These are phyloP conservation scores for Xylaria sp. DNA, from an alignment of 2,329 filamentous ascomycete genomes.

Conservation along the genomic window DNA sequence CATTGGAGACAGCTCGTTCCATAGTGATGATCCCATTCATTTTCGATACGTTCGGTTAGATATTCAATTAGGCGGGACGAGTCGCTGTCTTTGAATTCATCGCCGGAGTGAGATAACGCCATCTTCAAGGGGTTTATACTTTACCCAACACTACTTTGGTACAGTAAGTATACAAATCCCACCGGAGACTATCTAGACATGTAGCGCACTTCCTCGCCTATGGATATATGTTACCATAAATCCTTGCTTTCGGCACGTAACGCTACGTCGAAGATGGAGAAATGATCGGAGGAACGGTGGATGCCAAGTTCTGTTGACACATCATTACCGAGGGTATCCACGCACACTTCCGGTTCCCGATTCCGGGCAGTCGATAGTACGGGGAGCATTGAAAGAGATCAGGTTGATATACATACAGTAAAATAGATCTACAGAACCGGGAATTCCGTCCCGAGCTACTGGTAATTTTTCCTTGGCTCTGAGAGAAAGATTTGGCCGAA, in stretches of 20 bases:
- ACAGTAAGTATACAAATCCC: too few relatives aligned
- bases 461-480: not conserved
- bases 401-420: not conserved
- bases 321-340: conserved; percentile 9
- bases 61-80: not conserved
- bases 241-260: not conserved
- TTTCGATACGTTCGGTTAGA: not conserved
- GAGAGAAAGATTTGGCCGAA: not conserved
- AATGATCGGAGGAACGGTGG: not conserved
- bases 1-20: too few relatives aligned
- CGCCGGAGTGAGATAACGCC: not conserved
- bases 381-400: too few relatives aligned
- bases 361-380: not conserved
- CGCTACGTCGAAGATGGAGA: not conserved
- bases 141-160: not conserved
- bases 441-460: not conserved
- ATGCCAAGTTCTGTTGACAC: not conserved
- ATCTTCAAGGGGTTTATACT: not conserved
- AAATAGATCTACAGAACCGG: not conserved
- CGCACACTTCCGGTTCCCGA: not conserved
- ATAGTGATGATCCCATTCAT: too few relatives aligned
- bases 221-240: not conserved
- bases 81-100: too few relatives aligned
- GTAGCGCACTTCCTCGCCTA: not conserved
- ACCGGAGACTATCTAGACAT: not conserved